Conservation (phyloP, 208 protist genomes). For the Endotrypanum monterogeii region DNA sequence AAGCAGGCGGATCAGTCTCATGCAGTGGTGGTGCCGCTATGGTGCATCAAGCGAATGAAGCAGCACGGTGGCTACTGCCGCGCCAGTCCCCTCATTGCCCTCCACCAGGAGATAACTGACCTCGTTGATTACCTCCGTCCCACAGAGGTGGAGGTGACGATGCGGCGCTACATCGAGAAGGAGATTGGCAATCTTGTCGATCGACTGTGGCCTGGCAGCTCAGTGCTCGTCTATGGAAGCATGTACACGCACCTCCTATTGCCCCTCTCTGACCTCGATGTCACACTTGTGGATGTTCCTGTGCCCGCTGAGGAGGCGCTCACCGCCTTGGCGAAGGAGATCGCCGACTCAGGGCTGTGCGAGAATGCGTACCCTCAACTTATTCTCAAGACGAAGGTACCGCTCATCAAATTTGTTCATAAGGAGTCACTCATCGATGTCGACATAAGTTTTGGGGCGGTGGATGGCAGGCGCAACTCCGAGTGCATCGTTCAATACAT, state of each 20-base stretch:
- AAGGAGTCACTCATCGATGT: constrained; percentile 75
- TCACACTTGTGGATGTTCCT: constrained; percentile 71
- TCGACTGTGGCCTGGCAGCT: constrained; percentile 77
- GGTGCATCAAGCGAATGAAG: constrained; percentile 38
- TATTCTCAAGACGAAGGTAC: constrained; percentile 93
- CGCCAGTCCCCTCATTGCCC: constrained; percentile 53
- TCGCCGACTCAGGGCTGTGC: constrained; percentile 59
- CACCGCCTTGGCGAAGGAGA: constrained; percentile 56
- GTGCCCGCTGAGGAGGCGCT: constrained; percentile 68
- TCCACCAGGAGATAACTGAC: constrained; percentile 88
- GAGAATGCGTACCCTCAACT: constrained; percentile 79
- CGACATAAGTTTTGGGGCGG: constrained; percentile 91
- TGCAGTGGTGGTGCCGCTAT: constrained; percentile 38
- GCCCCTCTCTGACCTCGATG: constrained; percentile 84
- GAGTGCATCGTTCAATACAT: constrained; percentile 72
- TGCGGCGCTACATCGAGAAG: constrained; percentile 76
- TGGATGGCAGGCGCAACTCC: constrained; percentile 78
- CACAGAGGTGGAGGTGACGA: constrained; percentile 73
- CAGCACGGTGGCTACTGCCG: constrained; percentile 57
- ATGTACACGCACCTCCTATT: constrained; percentile 86
- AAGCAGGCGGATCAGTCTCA: background rate
- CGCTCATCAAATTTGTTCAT: constrained; percentile 92
- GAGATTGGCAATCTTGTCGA: constrained; percentile 53
- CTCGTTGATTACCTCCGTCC: constrained; percentile 80
- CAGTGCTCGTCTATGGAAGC: constrained; percentile 86